Base-by-base conservation (phyloP, 2,329 filamentous ascomycete species). In the Neopestalotiopsis clavispora region DNA sequence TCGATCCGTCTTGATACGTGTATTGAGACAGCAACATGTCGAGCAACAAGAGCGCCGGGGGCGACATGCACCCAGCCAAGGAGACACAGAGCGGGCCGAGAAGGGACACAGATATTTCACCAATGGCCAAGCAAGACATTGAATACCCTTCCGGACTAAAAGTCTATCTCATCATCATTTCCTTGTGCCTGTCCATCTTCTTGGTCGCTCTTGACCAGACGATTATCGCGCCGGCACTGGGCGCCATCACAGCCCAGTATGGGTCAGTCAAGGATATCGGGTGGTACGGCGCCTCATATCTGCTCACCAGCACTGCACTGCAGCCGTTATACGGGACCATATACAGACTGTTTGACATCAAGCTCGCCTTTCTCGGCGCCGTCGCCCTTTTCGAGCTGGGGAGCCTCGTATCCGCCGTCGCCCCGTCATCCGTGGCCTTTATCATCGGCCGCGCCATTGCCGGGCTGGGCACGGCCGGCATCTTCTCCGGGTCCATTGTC, bases 251-350 rank as follows among this genome's bases (percentile, higher is more conserved):
- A 2, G 73, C 78, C 69, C 74, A 78, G 23, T 77, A 82, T 70
- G 75, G 80, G 28, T 78, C 81, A 28, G 74, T 84, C 1, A 74
- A 78, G 9, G 83, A 85, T 66, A 79, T 85, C 30, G 83, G 82
- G 57, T 85, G 83, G 83, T 85, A 85, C 61, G 81, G 81, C 3
- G 78, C 77, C 60, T 79, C 79, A 4, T 81, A 82, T 69, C 72
- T 81, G 68, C 72, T 81, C 69, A 78, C 79, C 62, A 73, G 74
- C 67, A 73, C 74, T 66, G 76, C 78, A 0, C 73, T 78, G n/a
- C 79, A 80, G 75, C 63, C 81, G 69, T 59, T 75, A 14, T 72
- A 71, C 67, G 80, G 80, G 7, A 78, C 77, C 28, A 45, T 81
- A 59, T 82, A 77, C 74, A 80, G 72, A 14, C 77, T 75, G 71